Evolutionary conservation across 1,284 basidiomycete species (phyloP), one percentile per base, ranked within the genome.

Genomic region (Rhodofomes roseus): DNA sequence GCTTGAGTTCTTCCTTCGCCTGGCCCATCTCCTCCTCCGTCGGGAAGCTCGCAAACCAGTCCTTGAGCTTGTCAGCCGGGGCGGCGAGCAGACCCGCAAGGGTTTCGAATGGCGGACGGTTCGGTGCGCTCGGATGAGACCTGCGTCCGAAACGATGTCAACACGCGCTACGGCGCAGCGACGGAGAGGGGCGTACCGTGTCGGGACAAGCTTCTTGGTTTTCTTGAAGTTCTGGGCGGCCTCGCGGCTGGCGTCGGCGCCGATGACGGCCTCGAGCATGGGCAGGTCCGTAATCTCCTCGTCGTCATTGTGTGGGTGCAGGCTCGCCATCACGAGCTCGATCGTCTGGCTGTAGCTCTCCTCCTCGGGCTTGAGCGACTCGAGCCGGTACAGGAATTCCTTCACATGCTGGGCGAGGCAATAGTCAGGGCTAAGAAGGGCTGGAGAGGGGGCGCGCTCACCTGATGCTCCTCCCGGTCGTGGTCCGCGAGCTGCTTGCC

Each of bases 161-260:
- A 34, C 36, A 37, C 20, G 2, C 62, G 37, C 1, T 48, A 37
- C 14, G 52, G 57, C 20, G 50, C 51, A 27, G 60, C 50, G 22
- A 27, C 1, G 31, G 50, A 51, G n/a, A 60, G 54, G 12, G 25
- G 66, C 73, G 25, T 39, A 80, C 81, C 81, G 75, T 9, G 86
- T 88, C 0, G 85, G 86, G 1, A 78, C 85, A 60, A 87, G 85
- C 65, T 81, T 82, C 76, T 89, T 88, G 4, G 85, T 87, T 59
- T 76, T 72, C 61, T 74, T 76, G 73, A 88, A 88, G 41, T 68
- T 73, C 25, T 64, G 59, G 0, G 84, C 84, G 0, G 81, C 81
- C 7, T 72, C 59, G 39, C 72, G 66, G 60, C 80, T 80, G 0
- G 69, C 76, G 0, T 78, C 74, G 8, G 68, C 62, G 4, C 80